A percentile compares a stretch with the other conserved stretches of the same genome.
Conservation (phyloP, 805 yeast species). For the Diddensiella santjacobensis region DNA sequence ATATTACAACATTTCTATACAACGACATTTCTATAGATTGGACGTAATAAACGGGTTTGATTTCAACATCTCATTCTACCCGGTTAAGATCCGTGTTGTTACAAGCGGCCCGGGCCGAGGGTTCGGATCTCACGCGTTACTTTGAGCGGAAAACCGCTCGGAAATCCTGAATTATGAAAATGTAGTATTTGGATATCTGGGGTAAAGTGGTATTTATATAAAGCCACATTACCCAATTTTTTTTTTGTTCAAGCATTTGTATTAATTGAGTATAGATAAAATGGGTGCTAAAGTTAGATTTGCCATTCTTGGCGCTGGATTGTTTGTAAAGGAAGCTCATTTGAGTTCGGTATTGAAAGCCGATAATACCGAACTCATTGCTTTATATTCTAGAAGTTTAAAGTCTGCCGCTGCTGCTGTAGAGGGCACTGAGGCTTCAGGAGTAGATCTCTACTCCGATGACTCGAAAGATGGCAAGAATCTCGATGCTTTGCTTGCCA, state of each 20-base stretch:
- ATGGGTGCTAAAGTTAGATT: constrained; percentile 13
- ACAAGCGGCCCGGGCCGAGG: background rate
- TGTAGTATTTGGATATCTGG: background rate
- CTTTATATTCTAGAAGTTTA: constrained; percentile 18
- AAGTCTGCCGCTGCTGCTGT: constrained; percentile 17
- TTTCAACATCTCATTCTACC: too few relatives aligned
- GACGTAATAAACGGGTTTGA: too few relatives aligned
- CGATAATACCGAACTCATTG: constrained; percentile 13
- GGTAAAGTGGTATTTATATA: background rate
- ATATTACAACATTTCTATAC: too few relatives aligned
- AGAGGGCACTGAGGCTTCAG: constrained; percentile 6
- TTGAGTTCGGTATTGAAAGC: constrained; percentile 13
- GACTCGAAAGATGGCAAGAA: constrained; percentile 14
- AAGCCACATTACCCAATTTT: background rate
- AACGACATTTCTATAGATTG: too few relatives aligned
- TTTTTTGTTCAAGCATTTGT: background rate
- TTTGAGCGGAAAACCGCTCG: background rate
- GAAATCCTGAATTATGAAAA: background rate
- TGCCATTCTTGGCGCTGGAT: constrained; percentile 20
- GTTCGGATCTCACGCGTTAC: background rate
- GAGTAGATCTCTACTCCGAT: constrained; percentile 21
- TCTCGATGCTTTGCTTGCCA: constrained; percentile 20
- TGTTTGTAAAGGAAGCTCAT: constrained; percentile 18
- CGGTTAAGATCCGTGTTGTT: too few relatives aligned
- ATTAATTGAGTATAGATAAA: constrained; percentile 1